Evolutionary conservation across 176 grass and related monocot species (phyloP).

Genomic region (Leersia perrieri): DNA sequence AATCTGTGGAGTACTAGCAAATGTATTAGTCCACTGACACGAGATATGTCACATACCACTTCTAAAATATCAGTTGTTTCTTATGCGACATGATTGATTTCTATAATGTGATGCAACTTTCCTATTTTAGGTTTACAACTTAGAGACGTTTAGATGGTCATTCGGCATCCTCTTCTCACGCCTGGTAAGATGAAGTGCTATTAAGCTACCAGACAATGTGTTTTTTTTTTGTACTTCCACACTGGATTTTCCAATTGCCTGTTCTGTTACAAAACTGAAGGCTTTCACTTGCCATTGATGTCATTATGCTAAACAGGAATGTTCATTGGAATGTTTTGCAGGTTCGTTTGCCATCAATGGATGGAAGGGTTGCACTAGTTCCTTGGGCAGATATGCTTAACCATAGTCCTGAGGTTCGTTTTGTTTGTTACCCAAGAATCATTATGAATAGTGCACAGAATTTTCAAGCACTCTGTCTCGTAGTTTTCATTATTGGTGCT

Average conservation of each 20-base stretch:
- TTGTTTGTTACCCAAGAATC: neutral
- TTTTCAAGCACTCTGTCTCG: neutral
- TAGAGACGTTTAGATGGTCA: constrained; percentile 90
- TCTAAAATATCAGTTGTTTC: constrained; percentile 7
- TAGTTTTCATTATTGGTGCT: neutral
- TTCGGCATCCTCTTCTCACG: constrained; percentile 99
- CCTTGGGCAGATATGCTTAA: constrained; percentile 99
- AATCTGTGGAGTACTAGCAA: neutral
- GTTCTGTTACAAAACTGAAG: neutral
- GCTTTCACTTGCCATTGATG: constrained; percentile 2
- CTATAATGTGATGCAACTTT: neutral
- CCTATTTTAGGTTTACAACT: constrained; percentile 80
- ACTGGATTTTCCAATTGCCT: neutral
- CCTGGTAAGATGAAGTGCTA: constrained; percentile 55
- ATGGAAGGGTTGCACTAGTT: constrained; percentile 87
- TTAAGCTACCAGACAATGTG: constrained; percentile 6
- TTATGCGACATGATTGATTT: constrained; percentile 9
- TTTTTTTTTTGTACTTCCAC: constrained; percentile 30
- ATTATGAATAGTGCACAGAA: neutral
- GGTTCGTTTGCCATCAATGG: constrained; percentile 98
- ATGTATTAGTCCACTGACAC: neutral
- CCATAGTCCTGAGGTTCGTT: constrained; percentile 86
- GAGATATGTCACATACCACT: neutral
- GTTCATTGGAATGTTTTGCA: constrained; percentile 24
- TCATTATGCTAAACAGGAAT: constrained; percentile 8